These are phyloP conservation scores for Albatrellus ellisii DNA, from an alignment of 768 basidiomycete species.

Conservation along the genomic window DNA sequence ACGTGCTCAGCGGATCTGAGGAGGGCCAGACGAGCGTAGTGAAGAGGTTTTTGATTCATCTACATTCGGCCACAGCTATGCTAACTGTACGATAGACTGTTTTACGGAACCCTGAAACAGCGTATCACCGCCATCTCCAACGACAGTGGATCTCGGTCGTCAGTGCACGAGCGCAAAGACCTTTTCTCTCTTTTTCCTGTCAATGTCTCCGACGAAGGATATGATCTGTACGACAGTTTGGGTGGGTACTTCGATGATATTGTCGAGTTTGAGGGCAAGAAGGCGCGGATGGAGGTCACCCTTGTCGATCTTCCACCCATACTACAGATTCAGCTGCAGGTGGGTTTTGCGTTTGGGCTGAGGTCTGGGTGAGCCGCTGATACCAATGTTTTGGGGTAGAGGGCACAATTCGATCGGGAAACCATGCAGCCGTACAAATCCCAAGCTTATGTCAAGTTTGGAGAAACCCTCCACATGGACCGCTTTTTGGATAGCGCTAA, in stretches of 20 bases:
- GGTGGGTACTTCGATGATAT: slow-evolving; percentile 84
- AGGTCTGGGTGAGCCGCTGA: neutral
- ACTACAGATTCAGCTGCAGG: slow-evolving; percentile 93
- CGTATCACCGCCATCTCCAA: slow-evolving; percentile 30
- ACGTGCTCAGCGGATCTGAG: slow-evolving; percentile 30
- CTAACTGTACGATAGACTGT: slow-evolving; percentile 32
- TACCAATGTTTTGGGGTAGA: slow-evolving; percentile 26
- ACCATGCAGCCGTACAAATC: slow-evolving; percentile 90
- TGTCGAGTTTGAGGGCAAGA: slow-evolving; percentile 78
- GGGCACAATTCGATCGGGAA: slow-evolving; percentile 90
- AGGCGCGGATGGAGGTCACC: slow-evolving; percentile 78
- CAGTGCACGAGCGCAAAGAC: slow-evolving; percentile 79
- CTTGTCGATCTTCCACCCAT: slow-evolving; percentile 81
- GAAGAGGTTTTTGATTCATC: slow-evolving; percentile 38
- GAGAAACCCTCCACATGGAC: slow-evolving; percentile 79
- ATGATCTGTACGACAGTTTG: slow-evolving; percentile 89
- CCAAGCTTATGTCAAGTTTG: slow-evolving; percentile 89
- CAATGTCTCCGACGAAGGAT: slow-evolving; percentile 80
- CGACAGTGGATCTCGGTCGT: slow-evolving; percentile 21
- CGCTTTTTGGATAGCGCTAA: slow-evolving; percentile 77
- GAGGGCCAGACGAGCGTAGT: slow-evolving; percentile 65
- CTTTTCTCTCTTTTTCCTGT: slow-evolving; percentile 90
- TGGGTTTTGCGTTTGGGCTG: slow-evolving; percentile 22
- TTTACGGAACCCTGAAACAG: slow-evolving; percentile 82
- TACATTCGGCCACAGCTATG: neutral